These are phyloP conservation scores for Combretum micranthum DNA, from an alignment of 345 rosid species.

Conservation along the genomic window DNA sequence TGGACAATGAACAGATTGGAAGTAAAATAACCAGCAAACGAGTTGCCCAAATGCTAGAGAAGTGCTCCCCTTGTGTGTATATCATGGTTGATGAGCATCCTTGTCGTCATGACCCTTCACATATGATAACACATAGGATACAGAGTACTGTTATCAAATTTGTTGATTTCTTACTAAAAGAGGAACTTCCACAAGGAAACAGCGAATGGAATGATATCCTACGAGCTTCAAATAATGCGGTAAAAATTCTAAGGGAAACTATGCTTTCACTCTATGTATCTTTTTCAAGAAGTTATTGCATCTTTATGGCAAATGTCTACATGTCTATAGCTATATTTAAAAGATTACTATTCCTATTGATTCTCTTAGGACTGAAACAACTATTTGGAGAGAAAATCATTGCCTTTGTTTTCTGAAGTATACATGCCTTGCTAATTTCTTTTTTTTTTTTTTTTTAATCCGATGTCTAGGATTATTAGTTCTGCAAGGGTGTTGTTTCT, in stretches of 20 bases:
- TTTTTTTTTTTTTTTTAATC: too few relatives aligned
- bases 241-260: conserved; percentile 17
- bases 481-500: too few relatives aligned
- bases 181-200: conserved; percentile 32
- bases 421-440: too few relatives aligned
- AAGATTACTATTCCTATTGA: too few relatives aligned
- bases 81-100: conserved; percentile 81
- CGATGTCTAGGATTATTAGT: too few relatives aligned
- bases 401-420: too few relatives aligned
- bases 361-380: too few relatives aligned
- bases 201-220: conserved; percentile 39
- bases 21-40: conserved; percentile 87
- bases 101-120: conserved; percentile 88
- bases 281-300: background rate
- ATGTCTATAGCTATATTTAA: too few relatives aligned
- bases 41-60: conserved; percentile 72
- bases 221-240: conserved; percentile 50
- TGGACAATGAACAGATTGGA: conserved; percentile 63
- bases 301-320: too few relatives aligned
- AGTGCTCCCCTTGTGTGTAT: conserved; percentile 55
- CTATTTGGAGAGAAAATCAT: too few relatives aligned
- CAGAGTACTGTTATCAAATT: conserved; percentile 62
- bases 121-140: conserved; percentile 82
- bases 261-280: background rate
- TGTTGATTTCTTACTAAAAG: conserved; percentile 46